A percentile compares a stretch with the other conserved stretches of the same genome.
phyloP scores from a whole-genome alignment of 805 yeast genomes.

The Priceomyces fermenticarens region DNA sequence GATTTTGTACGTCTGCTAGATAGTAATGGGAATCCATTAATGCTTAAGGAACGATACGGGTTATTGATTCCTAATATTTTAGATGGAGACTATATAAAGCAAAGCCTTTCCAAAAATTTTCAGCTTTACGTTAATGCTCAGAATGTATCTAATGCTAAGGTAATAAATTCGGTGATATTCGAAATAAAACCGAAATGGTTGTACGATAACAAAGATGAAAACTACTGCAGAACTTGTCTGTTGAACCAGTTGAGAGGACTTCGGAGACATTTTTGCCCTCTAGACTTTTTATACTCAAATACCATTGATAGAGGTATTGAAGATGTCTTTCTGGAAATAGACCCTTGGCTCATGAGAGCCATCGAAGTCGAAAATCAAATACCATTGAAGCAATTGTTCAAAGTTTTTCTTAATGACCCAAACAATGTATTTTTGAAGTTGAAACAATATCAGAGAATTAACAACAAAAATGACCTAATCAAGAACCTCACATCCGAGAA shows the following conservation, averaged over 20 bases:
- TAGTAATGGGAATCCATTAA: conserved; percentile 23
- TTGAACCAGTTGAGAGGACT: conserved; percentile 34
- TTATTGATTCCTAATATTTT: conserved; percentile 42
- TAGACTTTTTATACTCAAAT: conserved; percentile 36
- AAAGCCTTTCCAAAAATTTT: conserved; percentile 33
- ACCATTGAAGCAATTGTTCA: conserved; percentile 33
- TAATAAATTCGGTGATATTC: conserved; percentile 22
- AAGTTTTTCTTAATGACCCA: conserved; percentile 29
- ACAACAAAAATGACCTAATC: conserved; percentile 29
- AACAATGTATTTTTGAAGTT: conserved; percentile 31
- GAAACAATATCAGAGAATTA: conserved; percentile 31
- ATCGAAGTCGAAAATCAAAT: conserved; percentile 22
- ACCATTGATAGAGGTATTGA: conserved; percentile 32
- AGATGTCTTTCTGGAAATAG: conserved; percentile 23
- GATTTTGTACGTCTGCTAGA: conserved; percentile 29
- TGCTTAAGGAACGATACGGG: conserved; percentile 41
- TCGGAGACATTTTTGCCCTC: conserved; percentile 44
- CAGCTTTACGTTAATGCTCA: conserved; percentile 21
- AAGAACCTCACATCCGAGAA: conserved; percentile 24
- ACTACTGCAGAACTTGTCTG: conserved; percentile 59
- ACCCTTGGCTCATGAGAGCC: conserved; percentile 13
- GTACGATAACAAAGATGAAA: conserved; percentile 38
- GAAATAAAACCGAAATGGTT: conserved; percentile 68
- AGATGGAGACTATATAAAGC: conserved; percentile 25
- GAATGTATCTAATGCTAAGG: background rate